A percentile compares a stretch with the other conserved stretches of the same genome.
phyloP scores from a whole-genome alignment of 495 filamentous ascomycete genomes.

The Rusavskia elegans region DNA sequence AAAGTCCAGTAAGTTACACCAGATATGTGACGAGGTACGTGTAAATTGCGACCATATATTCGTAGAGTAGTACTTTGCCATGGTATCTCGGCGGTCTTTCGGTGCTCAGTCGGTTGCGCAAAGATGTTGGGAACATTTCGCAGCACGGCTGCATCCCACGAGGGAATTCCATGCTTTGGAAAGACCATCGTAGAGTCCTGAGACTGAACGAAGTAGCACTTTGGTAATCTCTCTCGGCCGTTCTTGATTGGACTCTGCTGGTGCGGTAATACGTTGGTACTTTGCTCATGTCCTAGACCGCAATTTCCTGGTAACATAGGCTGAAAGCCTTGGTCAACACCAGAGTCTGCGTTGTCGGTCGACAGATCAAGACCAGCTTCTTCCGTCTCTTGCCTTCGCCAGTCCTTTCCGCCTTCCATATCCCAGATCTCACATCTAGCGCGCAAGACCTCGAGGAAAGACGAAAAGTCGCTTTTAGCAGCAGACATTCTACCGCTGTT shows the following conservation, averaged over 20 bases:
- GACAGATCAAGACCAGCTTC: neutral
- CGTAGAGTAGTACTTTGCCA: conserved; percentile 34
- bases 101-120: no score
- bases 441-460: conserved; percentile 50
- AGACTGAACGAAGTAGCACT: conserved; percentile 1
- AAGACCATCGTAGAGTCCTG: neutral
- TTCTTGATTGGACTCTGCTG: neutral
- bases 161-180: neutral
- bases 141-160: conserved; percentile 2
- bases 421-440: conserved; percentile 57
- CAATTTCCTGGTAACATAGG: conserved; percentile 6
- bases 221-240: neutral
- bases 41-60: conserved; percentile 43
- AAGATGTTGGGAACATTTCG: neutral
- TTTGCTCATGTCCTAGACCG: conserved; percentile 12
- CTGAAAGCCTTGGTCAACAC: conserved; percentile 4
- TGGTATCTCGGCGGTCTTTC: neutral
- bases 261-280: neutral
- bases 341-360: neutral
- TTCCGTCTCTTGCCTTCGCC: conserved; percentile 35
- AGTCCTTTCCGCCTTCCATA: conserved; percentile 51
- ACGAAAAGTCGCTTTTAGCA: conserved; percentile 44
- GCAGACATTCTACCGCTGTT: conserved; percentile 24
- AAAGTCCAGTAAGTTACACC: conserved; percentile 43
- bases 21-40: conserved; percentile 29